Conservation (phyloP, 2,329 filamentous ascomycete genomes). For the Fragosphaeria purpurea region DNA sequence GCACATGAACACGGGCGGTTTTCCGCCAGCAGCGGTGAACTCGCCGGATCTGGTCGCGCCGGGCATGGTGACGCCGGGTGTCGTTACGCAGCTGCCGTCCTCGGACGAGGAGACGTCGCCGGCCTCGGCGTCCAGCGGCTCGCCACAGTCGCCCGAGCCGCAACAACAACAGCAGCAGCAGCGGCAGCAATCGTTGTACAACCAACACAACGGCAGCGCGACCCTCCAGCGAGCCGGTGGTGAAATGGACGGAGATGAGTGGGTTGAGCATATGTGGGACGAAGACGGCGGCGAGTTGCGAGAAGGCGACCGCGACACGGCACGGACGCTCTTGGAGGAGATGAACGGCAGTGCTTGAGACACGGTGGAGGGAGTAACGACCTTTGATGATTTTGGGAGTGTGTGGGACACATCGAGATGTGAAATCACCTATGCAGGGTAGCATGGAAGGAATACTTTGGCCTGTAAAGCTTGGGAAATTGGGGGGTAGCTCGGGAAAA, state of each 20-base stretch:
- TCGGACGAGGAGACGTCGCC: conserved; percentile 16
- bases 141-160: not conserved
- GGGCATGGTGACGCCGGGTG: not conserved
- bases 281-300: conserved; percentile 8
- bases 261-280: conserved; percentile 28
- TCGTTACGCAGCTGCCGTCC: conserved; percentile 9
- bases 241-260: conserved; percentile 21
- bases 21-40: not conserved
- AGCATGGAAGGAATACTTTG: too few relatives aligned
- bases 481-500: too few relatives aligned
- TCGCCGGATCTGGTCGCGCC: not conserved
- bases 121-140: not conserved
- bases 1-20: not conserved
- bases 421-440: too few relatives aligned
- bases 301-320: conserved; percentile 27
- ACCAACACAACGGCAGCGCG: not conserved
- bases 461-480: too few relatives aligned
- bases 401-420: too few relatives aligned
- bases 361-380: conserved; percentile 4
- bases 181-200: conserved; percentile 1
- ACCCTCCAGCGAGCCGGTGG: conserved; percentile 2
- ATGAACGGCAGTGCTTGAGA: conserved; percentile 18
- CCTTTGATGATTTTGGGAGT: too few relatives aligned
- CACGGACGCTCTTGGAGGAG: conserved; percentile 27
- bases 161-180: conserved; percentile 5